Percentiles rank a stretch among this genome's conserved stretches.
Evolutionary conservation across 75 land plant genomes (phyloP).

Genomic region (Pinus tabuliformis): DNA sequence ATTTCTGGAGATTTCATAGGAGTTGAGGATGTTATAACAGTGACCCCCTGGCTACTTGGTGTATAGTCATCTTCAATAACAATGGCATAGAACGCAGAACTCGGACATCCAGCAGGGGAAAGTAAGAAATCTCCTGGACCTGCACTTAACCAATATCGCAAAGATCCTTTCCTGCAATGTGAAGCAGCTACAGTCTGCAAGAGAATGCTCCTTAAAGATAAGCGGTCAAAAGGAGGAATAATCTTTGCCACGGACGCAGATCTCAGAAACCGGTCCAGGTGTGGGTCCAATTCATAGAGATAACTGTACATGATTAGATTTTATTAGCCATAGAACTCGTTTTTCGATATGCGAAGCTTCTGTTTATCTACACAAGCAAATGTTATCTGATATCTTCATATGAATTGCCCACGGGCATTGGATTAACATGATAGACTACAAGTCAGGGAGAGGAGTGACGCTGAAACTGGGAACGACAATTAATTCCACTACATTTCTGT

Average conservation of each 20-base stretch:
- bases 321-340: neutral
- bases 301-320: slow-evolving; percentile 34
- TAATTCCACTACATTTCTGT: no score
- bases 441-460: no score
- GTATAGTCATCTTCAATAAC: slow-evolving; percentile 41
- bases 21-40: slow-evolving; percentile 68
- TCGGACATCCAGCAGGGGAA: slow-evolving; percentile 48
- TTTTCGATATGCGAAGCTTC: no score
- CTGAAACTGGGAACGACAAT: no score
- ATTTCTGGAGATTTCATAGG: slow-evolving; percentile 84
- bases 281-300: slow-evolving; percentile 90
- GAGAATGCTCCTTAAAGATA: slow-evolving; percentile 68
- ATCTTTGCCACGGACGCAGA: slow-evolving; percentile 90
- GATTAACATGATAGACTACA: no score
- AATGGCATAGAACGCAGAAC: slow-evolving; percentile 80
- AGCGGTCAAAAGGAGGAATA: slow-evolving; percentile 56
- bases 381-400: no score
- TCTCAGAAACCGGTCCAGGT: slow-evolving; percentile 79
- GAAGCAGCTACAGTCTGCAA: slow-evolving; percentile 83
- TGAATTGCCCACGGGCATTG: no score
- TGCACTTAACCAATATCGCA: slow-evolving; percentile 89
- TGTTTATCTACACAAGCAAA: no score
- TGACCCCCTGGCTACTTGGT: slow-evolving; percentile 54
- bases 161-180: slow-evolving; percentile 57
- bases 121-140: slow-evolving; percentile 90